Base-by-base conservation (phyloP, 768 basidiomycete genomes). In the Phaeotremella fagi region DNA sequence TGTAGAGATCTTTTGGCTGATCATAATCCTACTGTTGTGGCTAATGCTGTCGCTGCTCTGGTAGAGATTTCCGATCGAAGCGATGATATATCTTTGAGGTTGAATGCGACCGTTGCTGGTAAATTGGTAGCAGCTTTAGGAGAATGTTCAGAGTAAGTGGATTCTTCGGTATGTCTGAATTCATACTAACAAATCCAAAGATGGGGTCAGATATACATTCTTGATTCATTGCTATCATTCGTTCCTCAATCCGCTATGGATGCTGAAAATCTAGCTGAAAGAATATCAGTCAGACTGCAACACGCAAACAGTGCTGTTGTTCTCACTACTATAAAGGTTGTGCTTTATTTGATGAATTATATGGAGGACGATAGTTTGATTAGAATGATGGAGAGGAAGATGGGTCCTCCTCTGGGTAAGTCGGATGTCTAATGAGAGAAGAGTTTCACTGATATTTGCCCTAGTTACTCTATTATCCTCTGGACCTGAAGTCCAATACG, bases 251-350 rank as follows among this genome's bases (percentile, higher is more conserved):
- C 80, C 49, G 82, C 88, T 53, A 77, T 82, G 18, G 95, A 99
- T 68, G 95, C 95, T 9, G 90, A 95, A 75, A 78, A 87, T 29
- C 85, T 98, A 77, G 90, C 88, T n/a, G 95, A 99, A 73, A 85
- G 94, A 27, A 87, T 99, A 59, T 83, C 91, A 42, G 81, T 90
- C 43, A 87, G 97, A 63, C 78, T 99, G 24, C 90, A 95, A 68
- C 94, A 98, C 71, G 90, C 91, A n/a, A 99, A 99, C 73, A 92
- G 90, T 24, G 95, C 95, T 2, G 95, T 99, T n/a, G 91, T 98
- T 11, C 79, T 99, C 49, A 97, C 94, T n/a, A 87, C 91, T 14
- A 88, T 98, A 80, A 98, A 99, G 77, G 85, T 88, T 50, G 80
- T 97, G 23, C 78, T 98, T 18, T 98, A 94, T 69, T 78, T 98